Conservation (phyloP, 2,329 filamentous ascomycete genomes). For the Pseudonectria foliicola region DNA sequence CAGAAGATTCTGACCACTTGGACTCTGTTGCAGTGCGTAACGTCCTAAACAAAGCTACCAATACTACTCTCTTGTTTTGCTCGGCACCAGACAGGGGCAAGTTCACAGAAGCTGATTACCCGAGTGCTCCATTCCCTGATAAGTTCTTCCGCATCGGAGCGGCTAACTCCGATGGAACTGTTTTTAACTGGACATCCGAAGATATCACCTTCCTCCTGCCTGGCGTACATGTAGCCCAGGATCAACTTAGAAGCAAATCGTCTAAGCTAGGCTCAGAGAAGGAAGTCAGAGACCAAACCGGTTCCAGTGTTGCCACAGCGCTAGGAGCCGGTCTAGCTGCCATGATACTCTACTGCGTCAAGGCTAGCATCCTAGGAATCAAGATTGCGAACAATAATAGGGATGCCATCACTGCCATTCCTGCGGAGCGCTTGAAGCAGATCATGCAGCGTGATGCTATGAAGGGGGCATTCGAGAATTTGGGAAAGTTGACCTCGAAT, state of each 20-base stretch:
- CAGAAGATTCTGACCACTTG: no score
- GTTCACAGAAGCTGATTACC: conserved; percentile 1
- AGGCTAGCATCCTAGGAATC: conserved; percentile 5
- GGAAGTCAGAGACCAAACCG: conserved; percentile 4
- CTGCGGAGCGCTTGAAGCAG: not conserved
- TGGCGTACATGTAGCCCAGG: conserved; percentile 2
- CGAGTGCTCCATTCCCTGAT: not conserved
- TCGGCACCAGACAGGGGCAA: conserved; percentile 3
- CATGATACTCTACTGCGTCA: conserved; percentile 19
- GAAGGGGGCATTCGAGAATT: not conserved
- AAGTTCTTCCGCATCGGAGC: conserved; percentile 8
- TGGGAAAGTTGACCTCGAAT: not conserved
- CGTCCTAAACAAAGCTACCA: conserved; percentile 1
- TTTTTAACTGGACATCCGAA: not conserved
- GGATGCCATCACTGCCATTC: not conserved
- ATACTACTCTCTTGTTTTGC: conserved; percentile 7
- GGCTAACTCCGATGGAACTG: conserved; percentile 3
- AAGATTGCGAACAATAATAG: not conserved
- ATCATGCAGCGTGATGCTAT: not conserved
- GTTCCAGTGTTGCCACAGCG: conserved; percentile 22
- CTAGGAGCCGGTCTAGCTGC: conserved; percentile 23
- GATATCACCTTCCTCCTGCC: conserved; percentile 5
- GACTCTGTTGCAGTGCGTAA: not conserved
- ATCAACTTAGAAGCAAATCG: no score
- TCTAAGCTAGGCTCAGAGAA: conserved; percentile 3